Conservation (phyloP, 2,329 filamentous ascomycete species). For the Epichloe brachyelytri region DNA sequence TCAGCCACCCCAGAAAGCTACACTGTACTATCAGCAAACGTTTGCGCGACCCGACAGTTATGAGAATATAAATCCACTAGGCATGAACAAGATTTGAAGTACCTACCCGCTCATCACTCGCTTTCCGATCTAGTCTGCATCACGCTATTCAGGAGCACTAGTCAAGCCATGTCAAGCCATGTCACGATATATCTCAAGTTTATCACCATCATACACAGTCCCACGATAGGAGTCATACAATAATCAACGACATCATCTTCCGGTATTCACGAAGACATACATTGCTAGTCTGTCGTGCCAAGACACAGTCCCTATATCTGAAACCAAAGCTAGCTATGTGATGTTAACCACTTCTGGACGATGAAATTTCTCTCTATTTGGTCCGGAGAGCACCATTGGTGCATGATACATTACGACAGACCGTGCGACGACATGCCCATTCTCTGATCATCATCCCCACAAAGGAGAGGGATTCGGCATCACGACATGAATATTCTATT, state of each 20-base stretch:
- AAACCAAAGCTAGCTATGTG: background rate
- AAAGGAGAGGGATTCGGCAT: background rate
- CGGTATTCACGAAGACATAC: background rate
- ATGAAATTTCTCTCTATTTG: background rate
- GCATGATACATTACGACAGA: no score
- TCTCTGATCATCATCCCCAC: background rate
- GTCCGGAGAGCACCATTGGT: no score
- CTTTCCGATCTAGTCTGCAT: background rate
- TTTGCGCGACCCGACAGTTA: constrained; percentile 21
- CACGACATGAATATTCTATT: background rate
- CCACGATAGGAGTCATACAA: background rate
- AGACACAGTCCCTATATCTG: background rate
- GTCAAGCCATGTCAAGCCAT: background rate
- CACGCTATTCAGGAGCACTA: no score
- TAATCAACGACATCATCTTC: no score
- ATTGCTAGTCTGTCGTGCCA: background rate
- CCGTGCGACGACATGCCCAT: no score
- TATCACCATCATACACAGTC: background rate
- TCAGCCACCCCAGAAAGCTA: constrained; percentile 29
- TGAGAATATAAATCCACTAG: constrained; percentile 38
- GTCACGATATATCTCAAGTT: background rate
- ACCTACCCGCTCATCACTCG: background rate
- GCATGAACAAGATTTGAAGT: constrained; percentile 37
- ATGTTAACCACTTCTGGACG: background rate
- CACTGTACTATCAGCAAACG: constrained; percentile 31